Base-by-base conservation (phyloP, 805 yeast species). In the Dipodascus geniculatus region DNA sequence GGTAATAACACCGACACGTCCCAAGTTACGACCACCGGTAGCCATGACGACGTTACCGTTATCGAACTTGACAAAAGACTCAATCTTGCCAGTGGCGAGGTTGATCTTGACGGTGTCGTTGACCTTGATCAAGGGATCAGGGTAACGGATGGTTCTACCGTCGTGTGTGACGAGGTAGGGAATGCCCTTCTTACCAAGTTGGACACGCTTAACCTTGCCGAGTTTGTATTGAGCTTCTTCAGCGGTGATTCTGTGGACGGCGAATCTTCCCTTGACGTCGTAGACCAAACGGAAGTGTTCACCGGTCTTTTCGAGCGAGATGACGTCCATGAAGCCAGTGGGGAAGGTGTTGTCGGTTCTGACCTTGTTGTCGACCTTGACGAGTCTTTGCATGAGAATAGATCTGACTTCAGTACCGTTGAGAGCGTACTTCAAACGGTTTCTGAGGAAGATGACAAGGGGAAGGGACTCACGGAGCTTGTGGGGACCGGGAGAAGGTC, bases 401-500 rank as follows among this genome's bases (percentile, higher is more conserved):
- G 96, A 96, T 79, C 87, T 91, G 71, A 89, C 96, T 81, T 90
- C 97, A 78, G 96, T 89, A 73, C 97, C 97, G 84, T 91, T 90
- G 73, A 91, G 82, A 65, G 97, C 98, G 76, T 91, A 90, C 89
- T 89, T 91, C 75, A 91, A 82, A 80, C 97, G 87, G 91, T 91
- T 91, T 83, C 97, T 87, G 73, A 91, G 79, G 81, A 91, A 91
- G 66, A 90, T 91, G 71, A 91, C 82, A 77, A 90, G 84, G 74
- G 98, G 98, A 72, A 90, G 85, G 60, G 96, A 90, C 81, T 90
- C 98, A 77, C 97, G 85, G 74, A 90, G 83, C 79, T 91, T 93
- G 83, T 91, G 99, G 74, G 99, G 99, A 82, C 99, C 99, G 68
- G 96, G 85, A 63, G 97, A 89, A 73, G 98, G 96, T 81, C 98